Percentiles rank a stretch among this genome's conserved stretches.
Evolutionary conservation across 768 basidiomycete genomes (phyloP).

Genomic region (Rhodotorula diobovata): DNA sequence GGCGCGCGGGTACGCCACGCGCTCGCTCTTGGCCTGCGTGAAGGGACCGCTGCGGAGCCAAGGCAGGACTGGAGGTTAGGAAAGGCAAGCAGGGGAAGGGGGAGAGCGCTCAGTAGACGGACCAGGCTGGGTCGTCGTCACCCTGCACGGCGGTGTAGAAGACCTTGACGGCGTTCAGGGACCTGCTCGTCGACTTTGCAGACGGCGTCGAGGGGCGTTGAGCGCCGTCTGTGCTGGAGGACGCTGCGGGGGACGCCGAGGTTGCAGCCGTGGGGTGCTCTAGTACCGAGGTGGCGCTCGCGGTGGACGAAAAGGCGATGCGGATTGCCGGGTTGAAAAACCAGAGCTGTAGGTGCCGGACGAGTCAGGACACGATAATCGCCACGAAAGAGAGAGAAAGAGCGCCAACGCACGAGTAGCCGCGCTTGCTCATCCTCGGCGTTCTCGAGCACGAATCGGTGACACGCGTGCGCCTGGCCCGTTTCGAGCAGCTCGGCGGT

Average conservation of each 20-base stretch:
- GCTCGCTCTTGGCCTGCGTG: conserved; percentile 78
- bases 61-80: background rate
- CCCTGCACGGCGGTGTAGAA: conserved; percentile 65
- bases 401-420: conserved; percentile 61
- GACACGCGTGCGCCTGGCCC: conserved; percentile 84
- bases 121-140: conserved; percentile 16
- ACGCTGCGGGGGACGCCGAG: conserved; percentile 48
- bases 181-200: background rate
- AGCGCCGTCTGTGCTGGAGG: background rate
- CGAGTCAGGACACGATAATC: background rate
- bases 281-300: conserved; percentile 53
- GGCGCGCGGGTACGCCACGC: conserved; percentile 72
- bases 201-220: background rate
- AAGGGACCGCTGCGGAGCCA: conserved; percentile 52
- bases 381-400: background rate
- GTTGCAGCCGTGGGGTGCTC: conserved; percentile 62
- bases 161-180: conserved; percentile 61
- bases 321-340: conserved; percentile 85
- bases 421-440: conserved; percentile 77
- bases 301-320: conserved; percentile 64
- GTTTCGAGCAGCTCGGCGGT: conserved; percentile 87
- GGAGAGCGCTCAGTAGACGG: conserved; percentile 6
- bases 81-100: background rate
- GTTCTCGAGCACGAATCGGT: conserved; percentile 82
- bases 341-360: conserved; percentile 63